Base-by-base conservation (phyloP, 169 alveolate genomes). In the Plasmodium cynomolgi region DNA sequence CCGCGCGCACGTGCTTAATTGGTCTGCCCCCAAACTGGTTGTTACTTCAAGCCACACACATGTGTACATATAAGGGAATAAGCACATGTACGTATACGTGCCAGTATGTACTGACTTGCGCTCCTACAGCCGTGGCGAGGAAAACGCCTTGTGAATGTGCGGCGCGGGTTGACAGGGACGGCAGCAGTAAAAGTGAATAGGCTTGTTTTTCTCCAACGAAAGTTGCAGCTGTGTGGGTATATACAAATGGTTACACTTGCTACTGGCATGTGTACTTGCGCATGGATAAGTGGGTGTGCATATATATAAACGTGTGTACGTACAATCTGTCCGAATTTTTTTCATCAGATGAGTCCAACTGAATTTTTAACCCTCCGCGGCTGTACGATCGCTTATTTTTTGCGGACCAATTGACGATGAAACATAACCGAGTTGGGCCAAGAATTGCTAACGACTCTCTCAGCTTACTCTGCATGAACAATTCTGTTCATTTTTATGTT, bases 11-110 rank as follows among this genome's bases (percentile, higher is more conserved):
- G 58, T 47, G 58, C 58, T 47, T 47, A 47, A 47, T 47, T 47
- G 58, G 58, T 47, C 20, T 47, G 58, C 3, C n/a, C 58, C 6
- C n/a, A 47, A 47, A 47, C 17, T 13, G n/a, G 58, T 13, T 47
- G 58, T 47, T 47, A n/a, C 6, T 47, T 47, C 13, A 47, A 47
- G 58, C 58, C 62, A n/a, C 26, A 39, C 37, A 17, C 33, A n/a
- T 39, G 62, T 81, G 39, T 17, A 80, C 62, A 81, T 79, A 79
- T 33, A 79, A 13, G 23, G 44, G 68, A 58, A 23, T 81, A 81
- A 33, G 68, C 41, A 58, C 20, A 15, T 83, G 33, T 83, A 83
- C 47, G 23, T 83, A 17, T 83, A 39, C 15, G 72, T 56, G 75
- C 33, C 31, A 0, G 34, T 20, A n/a, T 26, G 33, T 20, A 62